Evolutionary conservation across 768 basidiomycete species (phyloP).

Genomic region (Tylopilus felleus): DNA sequence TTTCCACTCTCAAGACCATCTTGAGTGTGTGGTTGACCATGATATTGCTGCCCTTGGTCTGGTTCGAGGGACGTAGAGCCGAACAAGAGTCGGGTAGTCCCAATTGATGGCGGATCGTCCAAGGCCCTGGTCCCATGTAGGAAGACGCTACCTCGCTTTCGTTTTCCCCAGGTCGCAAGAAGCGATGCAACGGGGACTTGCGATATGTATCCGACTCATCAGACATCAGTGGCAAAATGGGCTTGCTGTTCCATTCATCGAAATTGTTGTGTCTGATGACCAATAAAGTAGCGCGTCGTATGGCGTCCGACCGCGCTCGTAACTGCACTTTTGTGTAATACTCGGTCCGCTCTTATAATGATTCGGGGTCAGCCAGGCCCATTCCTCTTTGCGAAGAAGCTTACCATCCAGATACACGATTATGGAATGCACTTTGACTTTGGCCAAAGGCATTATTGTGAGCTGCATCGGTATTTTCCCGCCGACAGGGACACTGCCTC

Average conservation of each 20-base stretch:
- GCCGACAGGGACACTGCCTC: conserved; percentile 79
- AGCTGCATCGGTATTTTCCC: conserved; percentile 77
- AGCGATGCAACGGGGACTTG: conserved; percentile 60
- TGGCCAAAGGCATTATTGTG: conserved; percentile 78
- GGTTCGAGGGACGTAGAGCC: conserved; percentile 72
- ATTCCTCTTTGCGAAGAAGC: conserved; percentile 14
- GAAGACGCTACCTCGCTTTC: conserved; percentile 54
- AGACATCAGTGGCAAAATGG: conserved; percentile 76
- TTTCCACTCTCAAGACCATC: conserved; percentile 77
- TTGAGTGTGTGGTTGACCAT: conserved; percentile 74
- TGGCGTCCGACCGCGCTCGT: conserved; percentile 65
- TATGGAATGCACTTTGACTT: conserved; percentile 77
- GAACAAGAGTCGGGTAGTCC: conserved; percentile 64
- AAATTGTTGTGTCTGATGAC: conserved; percentile 44
- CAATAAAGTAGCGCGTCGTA: conserved; percentile 59
- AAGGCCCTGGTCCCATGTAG: conserved; percentile 81
- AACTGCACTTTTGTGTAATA: conserved; percentile 71
- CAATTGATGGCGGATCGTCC: conserved; percentile 71
- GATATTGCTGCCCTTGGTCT: conserved; percentile 56
- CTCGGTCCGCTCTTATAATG: conserved; percentile 65
- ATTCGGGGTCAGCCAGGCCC: neutral
- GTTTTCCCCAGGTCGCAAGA: conserved; percentile 49
- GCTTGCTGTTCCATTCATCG: conserved; percentile 48
- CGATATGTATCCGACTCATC: conserved; percentile 61
- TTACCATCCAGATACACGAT: conserved; percentile 77